phyloP scores from a whole-genome alignment of 805 yeast species.

The Jamesozyma lodderae region DNA sequence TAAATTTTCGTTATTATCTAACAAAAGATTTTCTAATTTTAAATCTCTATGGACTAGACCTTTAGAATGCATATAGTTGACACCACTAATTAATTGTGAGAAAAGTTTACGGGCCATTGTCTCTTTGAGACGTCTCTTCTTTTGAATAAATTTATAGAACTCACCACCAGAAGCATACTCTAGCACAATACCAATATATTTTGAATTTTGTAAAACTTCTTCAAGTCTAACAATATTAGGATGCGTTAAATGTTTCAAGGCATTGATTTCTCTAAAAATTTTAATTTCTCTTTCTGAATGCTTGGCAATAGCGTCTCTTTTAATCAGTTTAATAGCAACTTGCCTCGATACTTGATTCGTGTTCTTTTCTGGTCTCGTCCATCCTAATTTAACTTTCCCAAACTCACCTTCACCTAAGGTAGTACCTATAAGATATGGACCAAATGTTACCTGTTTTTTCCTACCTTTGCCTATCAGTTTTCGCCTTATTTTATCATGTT shows the following conservation, averaged over 20 bases:
- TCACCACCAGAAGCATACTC: constrained; percentile 98
- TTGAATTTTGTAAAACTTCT: constrained; percentile 88
- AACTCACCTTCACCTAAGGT: constrained; percentile 97
- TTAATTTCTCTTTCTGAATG: constrained; percentile 81
- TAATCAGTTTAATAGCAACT: constrained; percentile 88
- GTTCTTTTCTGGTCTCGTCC: constrained; percentile 48
- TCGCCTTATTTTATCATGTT: too few species aligned
- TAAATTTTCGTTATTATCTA: constrained; percentile 80
- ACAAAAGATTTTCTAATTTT: constrained; percentile 76
- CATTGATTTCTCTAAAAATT: constrained; percentile 87
- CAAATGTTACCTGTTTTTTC: constrained; percentile 72
- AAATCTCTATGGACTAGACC: constrained; percentile 87
- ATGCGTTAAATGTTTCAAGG: constrained; percentile 74
- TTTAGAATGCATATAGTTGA: constrained; percentile 84
- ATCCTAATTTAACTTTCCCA: constrained; percentile 94
- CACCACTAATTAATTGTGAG: constrained; percentile 91
- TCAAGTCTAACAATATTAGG: constrained; percentile 90
- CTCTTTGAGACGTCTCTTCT: constrained; percentile 80
- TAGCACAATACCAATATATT: constrained; percentile 90
- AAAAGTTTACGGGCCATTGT: constrained; percentile 76
- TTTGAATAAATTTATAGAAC: constrained; percentile 82
- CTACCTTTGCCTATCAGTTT: too few species aligned
- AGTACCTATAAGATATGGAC: constrained; percentile 82
- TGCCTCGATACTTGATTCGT: constrained; percentile 45
- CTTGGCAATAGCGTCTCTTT: constrained; percentile 79